Percentiles rank a stretch among this genome's conserved stretches.
Conservation (phyloP, 1,284 basidiomycete species). For the Hymenochaete sp. region DNA sequence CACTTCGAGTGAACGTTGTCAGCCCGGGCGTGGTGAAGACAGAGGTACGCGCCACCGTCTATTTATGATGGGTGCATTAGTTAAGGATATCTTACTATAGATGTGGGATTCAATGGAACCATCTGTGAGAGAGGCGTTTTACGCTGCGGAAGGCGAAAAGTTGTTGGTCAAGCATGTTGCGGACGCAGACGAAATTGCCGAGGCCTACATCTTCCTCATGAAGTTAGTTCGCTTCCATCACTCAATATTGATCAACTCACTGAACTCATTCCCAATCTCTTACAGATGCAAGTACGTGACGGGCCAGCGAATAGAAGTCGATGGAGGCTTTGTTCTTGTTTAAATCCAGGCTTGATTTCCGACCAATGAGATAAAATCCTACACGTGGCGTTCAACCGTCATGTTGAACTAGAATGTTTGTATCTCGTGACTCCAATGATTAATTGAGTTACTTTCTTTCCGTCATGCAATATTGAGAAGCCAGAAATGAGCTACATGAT, state of each 20-base stretch:
- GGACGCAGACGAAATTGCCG: slow-evolving; percentile 20
- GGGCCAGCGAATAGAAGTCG: slow-evolving; percentile 20
- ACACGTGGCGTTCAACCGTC: too few relatives aligned
- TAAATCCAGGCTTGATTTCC: too few relatives aligned
- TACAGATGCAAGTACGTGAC: slow-evolving; percentile 20
- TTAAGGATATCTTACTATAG: slow-evolving; percentile 10
- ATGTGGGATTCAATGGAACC: slow-evolving; percentile 17
- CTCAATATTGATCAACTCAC: not conserved
- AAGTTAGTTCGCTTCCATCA: slow-evolving; percentile 15
- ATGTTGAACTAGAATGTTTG: too few relatives aligned
- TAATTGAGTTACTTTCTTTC: too few relatives aligned
- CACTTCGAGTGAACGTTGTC: slow-evolving; percentile 19
- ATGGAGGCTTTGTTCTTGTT: slow-evolving; percentile 17
- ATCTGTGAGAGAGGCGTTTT: slow-evolving; percentile 14
- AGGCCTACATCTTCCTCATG: slow-evolving; percentile 22
- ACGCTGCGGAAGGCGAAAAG: slow-evolving; percentile 7
- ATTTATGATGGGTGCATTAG: too few relatives aligned
- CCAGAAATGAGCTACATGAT: too few relatives aligned
- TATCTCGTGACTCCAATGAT: too few relatives aligned
- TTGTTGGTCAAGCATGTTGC: slow-evolving; percentile 18
- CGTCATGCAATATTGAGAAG: too few relatives aligned
- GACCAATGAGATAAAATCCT: too few relatives aligned
- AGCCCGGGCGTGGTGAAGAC: slow-evolving; percentile 18
- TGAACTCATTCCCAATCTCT: too few relatives aligned
- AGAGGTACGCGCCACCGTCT: slow-evolving; percentile 10